Base-by-base conservation (phyloP, 1,139 yeast species). In the Suhomyces wounanorum region DNA sequence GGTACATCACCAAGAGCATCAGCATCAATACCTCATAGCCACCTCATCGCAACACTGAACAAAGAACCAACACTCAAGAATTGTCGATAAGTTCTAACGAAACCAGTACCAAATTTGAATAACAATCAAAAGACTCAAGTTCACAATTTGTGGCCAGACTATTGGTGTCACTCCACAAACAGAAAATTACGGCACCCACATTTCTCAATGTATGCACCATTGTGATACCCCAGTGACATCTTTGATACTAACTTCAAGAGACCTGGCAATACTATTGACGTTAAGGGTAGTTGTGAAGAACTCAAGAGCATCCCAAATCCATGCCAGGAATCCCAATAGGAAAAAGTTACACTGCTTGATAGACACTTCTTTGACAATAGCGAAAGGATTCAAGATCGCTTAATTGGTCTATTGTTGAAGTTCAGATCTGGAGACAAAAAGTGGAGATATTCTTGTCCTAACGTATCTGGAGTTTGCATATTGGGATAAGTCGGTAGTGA, bases 221-320 rank as follows among this genome's bases (percentile, higher is more conserved):
- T 3, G 79, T 74, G 45, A 75, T 71, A 42, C 78, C 78, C 79
- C 78, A 74, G 77, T 65, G 8, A 75, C 62, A 41, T 68, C 69
- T 47, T 62, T 67, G 40, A 67, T 69, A 8, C 62, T 49, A 8
- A 52, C 63, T 25, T 58, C 59, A 38, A 74, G 67, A 26, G 61
- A 60, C 14, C 63, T 52, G 25, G 78, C 73, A 45, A 75, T 66
- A 17, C 60, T 60, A 8, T 61, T 36, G 6, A 66, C 69, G 52
- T 73, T 73, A 51, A 73, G 64, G 14, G 73, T 66, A 8, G 73
- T 74, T n/a, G 69, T 55, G 51, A 73, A 73, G 55, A 68, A 73
- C 59, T 74, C 79, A 55, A 75, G 68, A 8, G 78, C 75, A 60
- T 74, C 79, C 73, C 75, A 71, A 11, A 77, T 72, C 79, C 79